Evolutionary conservation across 441 rosid species (phyloP), one percentile per base, ranked within the genome.

Genomic region (Capsella rubella): DNA sequence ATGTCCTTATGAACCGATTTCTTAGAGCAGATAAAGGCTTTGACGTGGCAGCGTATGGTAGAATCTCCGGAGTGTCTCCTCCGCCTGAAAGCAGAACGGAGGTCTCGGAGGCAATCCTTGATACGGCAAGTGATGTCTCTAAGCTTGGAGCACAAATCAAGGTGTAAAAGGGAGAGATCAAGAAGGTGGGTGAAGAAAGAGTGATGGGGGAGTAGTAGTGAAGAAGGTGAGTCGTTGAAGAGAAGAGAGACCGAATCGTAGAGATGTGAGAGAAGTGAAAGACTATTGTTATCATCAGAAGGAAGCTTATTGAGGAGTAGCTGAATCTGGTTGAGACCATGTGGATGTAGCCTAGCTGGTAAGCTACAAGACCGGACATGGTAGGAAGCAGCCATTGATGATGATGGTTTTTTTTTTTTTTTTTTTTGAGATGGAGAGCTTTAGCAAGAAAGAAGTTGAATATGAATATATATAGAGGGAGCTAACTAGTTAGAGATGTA

Each of bases 71-170:
- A 72, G 60, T 79, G 84, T 59, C 85, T 83, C 66, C 89, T 83
- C 68, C 91, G 61, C 2, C 89, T 72, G 56, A 89, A 82, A 59
- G 83, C 82, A 8, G 93, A 92, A 45, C 81, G 87, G 40, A 90
- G 83, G 12, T 72, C 83, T 0, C 85, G 71, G 51, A 80, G 83
- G 0, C 69, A 73, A 57, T 86, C 86, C 62, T 84, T 87, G 21
- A 82, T 80, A 37, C 60, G 62, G 66, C 76, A 32, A 49, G 80
- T 51, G 32, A 68, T 35, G 59, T 88, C 91, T 47, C 88, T 88
- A 0, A 88, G 79, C 32, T 61, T 75, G 60, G 82, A 64, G 29
- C 92, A 90, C 54, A 83, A 71, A 62, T 90, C 91, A 34, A 92
- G 73, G 74, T 77, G 79, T 61, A 67, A 75, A 27, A 88, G 79